Evolutionary conservation across 371 early-diverging fungal genomes (phyloP), one percentile per base, ranked within the genome.

Genomic region (Zopfochytrium polystomum): DNA sequence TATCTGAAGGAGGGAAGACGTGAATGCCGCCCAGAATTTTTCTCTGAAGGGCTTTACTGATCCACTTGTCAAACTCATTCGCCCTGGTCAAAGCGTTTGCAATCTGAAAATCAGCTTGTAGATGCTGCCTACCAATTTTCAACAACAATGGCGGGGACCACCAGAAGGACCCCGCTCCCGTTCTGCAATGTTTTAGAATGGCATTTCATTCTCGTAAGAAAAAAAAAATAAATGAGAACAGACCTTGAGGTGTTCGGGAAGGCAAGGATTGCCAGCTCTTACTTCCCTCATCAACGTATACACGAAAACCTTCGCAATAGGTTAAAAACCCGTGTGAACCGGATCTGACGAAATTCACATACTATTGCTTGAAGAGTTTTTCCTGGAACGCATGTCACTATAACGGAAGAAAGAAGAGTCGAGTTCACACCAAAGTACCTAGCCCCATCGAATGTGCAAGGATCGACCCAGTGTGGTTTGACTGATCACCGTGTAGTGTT

Each of bases 391-490:
- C 7, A 20, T 53, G 18, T n/a, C 15, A 25, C 18, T 47, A 47
- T 7, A 42, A 42, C 30, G 25, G 7, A 9, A 42, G 50, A 11
- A 33, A 15, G 29, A 30, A 35, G 35, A 52, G 42, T 42, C 42
- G n/a, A 42, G n/a, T 11, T 42, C 42, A 42, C n/a, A 9, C 7
- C 23, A 53, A 42, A 46, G 2, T 38, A 63, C 88, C 94, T 23
- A 93, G 71, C 0, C 95, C 95, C 93, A 95, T 93, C 3, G 88
- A 79, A 74, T 95, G 93, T 0, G 92, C 91, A 31, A 96, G 76
- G 20, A 94, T 81, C 52, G 93, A 91, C 0, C 94, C 95, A 42
- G 62, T 52, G 45, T 67, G 58, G 11, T 26, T 3, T 18, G 47
- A 11, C 15, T n/a, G 26, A 20, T 47, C 51, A 31, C 34, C 65